A percentile compares a stretch with the other conserved stretches of the same genome.
Conservation (phyloP, 2,329 filamentous ascomycete genomes). For the Mycosphaerella arachidis region DNA sequence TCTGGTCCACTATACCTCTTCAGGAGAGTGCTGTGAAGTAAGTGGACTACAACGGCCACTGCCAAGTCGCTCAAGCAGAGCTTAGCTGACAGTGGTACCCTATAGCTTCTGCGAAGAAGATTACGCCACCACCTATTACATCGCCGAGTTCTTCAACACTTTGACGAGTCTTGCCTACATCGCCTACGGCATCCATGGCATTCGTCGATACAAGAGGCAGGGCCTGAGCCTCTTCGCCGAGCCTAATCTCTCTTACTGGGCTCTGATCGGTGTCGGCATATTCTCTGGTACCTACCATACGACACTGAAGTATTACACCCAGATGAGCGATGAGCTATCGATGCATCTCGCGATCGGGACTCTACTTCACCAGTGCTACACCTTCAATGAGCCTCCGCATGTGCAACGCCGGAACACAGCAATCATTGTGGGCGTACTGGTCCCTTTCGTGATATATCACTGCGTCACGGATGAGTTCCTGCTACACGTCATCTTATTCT, state of each 20-base stretch:
- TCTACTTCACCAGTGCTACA: conserved; percentile 23
- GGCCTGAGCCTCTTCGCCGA: conserved; percentile 18
- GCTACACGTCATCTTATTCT: conserved; percentile 25
- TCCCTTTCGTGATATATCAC: conserved; percentile 28
- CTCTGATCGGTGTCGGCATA: conserved; percentile 24
- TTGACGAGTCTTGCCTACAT: conserved; percentile 26
- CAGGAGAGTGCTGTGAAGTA: conserved; percentile 33
- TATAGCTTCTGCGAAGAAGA: conserved; percentile 27
- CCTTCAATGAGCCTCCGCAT: conserved; percentile 21
- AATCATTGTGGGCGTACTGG: conserved; percentile 22
- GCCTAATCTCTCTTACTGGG: conserved; percentile 26
- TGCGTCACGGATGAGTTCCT: conserved; percentile 29
- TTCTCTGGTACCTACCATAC: conserved; percentile 24
- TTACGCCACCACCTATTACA: conserved; percentile 22
- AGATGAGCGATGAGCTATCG: conserved; percentile 28
- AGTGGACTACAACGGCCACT: conserved; percentile 6
- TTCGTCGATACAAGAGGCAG: conserved; percentile 23
- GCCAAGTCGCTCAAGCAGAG: background rate
- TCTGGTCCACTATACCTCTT: background rate
- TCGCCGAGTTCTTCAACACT: conserved; percentile 29
- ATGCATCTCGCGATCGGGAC: conserved; percentile 29
- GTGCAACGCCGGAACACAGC: conserved; percentile 22
- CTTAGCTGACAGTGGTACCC: conserved; percentile 37
- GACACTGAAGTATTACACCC: conserved; percentile 27
- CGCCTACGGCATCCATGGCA: conserved; percentile 24